These are phyloP conservation scores for Cordyceps pruinosa DNA, from an alignment of 2,329 filamentous ascomycete genomes.

Conservation along the genomic window DNA sequence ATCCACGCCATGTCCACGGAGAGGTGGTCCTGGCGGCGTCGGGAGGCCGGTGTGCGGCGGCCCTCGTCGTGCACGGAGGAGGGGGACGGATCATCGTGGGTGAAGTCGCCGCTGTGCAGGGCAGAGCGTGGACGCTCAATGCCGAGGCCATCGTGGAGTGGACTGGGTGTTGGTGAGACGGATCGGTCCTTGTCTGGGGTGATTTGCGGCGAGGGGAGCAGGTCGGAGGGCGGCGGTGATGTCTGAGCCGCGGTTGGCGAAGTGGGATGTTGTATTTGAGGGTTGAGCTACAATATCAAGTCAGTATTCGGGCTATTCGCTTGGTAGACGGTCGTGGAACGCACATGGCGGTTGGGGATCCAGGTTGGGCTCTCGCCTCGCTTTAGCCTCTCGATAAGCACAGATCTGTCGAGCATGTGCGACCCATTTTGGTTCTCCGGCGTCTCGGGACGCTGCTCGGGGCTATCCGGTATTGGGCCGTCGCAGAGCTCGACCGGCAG, in stretches of 20 bases:
- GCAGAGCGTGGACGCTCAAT: slow-evolving; percentile 80
- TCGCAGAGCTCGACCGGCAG: slow-evolving; percentile 56
- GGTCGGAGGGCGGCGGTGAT: slow-evolving; percentile 30
- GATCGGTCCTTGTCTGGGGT: slow-evolving; percentile 37
- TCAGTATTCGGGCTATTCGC: slow-evolving; percentile 7
- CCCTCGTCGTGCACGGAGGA: slow-evolving; percentile 11
- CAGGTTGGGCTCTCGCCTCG: slow-evolving; percentile 68
- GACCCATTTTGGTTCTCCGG: slow-evolving; percentile 20
- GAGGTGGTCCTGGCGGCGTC: slow-evolving; percentile 15
- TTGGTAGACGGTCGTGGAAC: slow-evolving; percentile 15
- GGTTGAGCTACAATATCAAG: slow-evolving; percentile 30
- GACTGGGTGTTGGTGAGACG: slow-evolving; percentile 27
- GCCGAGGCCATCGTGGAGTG: slow-evolving; percentile 48
- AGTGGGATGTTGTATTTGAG: slow-evolving; percentile 23
- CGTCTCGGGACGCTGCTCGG: slow-evolving; percentile 19
- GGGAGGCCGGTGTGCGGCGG: slow-evolving; percentile 15
- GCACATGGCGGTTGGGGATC: slow-evolving; percentile 58
- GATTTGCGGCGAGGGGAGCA: slow-evolving; percentile 42
- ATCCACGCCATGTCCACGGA: slow-evolving; percentile 37
- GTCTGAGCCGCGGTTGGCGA: slow-evolving; percentile 21
- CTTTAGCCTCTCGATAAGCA: slow-evolving; percentile 81
- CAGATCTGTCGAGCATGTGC: slow-evolving; percentile 56
- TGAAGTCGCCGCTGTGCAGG: slow-evolving; percentile 62
- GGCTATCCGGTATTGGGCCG: slow-evolving; percentile 43
- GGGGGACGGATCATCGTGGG: slow-evolving; percentile 28